Base-by-base conservation (phyloP, 345 rosid species). In the Erysimum cheiranthoides region DNA sequence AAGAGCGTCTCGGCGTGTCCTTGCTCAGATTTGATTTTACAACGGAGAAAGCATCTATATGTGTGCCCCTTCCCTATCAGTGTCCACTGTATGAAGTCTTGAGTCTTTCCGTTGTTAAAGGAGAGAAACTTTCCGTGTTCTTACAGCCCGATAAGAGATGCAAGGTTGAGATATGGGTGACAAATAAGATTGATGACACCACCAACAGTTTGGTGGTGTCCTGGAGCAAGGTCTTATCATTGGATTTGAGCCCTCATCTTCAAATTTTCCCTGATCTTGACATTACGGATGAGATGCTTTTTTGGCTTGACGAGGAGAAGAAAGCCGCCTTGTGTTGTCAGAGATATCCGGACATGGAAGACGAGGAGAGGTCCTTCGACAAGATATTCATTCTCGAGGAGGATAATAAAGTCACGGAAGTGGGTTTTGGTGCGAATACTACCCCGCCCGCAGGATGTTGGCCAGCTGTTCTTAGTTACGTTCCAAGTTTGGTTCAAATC, bases 291-390 rank as follows among this genome's bases (percentile, higher is more conserved):
- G 18, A 31, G 11, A 11, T 8, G 2, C 13, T 11, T 3, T 61
- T 61, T 16, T 61, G 39, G 34, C 50, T 61, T 4, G 66, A 61
- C 10, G 50, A 61, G 35, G 49, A 61, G 10, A 61, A 61, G 50
- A 61, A 61, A 39, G 1, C 39, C 17, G 6, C 40, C 5, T 1
- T 40, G 34, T 39, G 34, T 28, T 25, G 35, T 40, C n/a, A 59
- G 6, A 25, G 10, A 39, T 61, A 17, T 30, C 0, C 17, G 2
- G 30, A 21, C 25, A 21, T 21, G 25, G 25, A 21, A 21, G 25
- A 21, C 25, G 25, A 21, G 25, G 1, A 1, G 1, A 21, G 25
- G 25, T 21, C 25, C 49, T 3, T 11, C 10, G 5, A 36, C 45
- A 36, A 16, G n/a, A 18, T 36, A 36, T 59, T 17, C 64, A 59